phyloP scores from a whole-genome alignment of 23 red algal genomes.

The Gracilaria gracilis region DNA sequence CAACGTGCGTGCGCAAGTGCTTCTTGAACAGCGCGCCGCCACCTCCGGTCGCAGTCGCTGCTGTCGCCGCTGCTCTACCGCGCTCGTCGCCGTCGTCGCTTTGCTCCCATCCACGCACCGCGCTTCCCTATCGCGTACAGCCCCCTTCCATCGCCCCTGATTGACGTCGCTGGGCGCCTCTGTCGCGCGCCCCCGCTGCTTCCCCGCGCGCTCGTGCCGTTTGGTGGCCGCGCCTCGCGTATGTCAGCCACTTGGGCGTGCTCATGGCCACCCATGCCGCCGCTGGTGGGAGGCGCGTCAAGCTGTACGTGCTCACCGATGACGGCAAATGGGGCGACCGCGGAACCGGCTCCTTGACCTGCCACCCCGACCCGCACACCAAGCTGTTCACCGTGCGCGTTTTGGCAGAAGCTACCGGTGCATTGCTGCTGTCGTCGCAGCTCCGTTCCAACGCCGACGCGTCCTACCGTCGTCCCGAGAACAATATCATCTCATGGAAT shows the following conservation, averaged over 20 bases:
- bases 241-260: slow-evolving; percentile 15
- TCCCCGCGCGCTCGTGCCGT: not conserved
- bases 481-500: slow-evolving; percentile 62
- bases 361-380: slow-evolving; percentile 33
- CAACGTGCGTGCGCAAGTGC: slow-evolving; percentile 10
- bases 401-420: slow-evolving; percentile 30
- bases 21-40: not conserved
- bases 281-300: slow-evolving; percentile 34
- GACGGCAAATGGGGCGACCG: slow-evolving; percentile 59
- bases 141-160: not conserved
- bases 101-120: too few species aligned
- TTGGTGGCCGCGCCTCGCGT: not conserved
- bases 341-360: slow-evolving; percentile 41
- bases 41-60: not conserved
- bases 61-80: not conserved
- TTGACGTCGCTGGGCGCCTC: not conserved
- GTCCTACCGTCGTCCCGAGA: slow-evolving; percentile 27
- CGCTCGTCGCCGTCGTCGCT: not conserved
- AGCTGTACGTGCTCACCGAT: slow-evolving; percentile 65
- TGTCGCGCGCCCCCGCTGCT: not conserved
- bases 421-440: slow-evolving; percentile 15
- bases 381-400: slow-evolving; percentile 34
- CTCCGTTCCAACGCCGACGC: slow-evolving; percentile 34
- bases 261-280: slow-evolving; percentile 44
- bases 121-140: too few species aligned